Conservation (phyloP, 306 rosid species). For the Luffa acutangula region DNA sequence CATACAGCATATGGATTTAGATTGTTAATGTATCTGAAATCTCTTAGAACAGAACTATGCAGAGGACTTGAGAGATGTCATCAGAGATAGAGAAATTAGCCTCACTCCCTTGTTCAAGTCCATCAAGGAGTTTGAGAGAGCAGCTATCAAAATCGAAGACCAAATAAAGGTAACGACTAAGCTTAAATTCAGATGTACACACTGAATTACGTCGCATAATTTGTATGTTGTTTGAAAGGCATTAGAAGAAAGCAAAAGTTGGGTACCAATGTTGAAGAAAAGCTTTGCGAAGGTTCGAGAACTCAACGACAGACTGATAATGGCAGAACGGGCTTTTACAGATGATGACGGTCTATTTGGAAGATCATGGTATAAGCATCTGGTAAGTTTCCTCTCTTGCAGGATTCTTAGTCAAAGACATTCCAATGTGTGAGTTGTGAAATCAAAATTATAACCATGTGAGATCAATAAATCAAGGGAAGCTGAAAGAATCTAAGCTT, state of each 20-base stretch:
- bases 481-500: background rate
- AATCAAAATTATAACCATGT: background rate
- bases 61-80: constrained; percentile 27
- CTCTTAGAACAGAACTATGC: constrained; percentile 25
- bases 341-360: constrained; percentile 56
- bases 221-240: constrained; percentile 23
- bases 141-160: constrained; percentile 31
- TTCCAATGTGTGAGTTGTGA: background rate
- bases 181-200: background rate
- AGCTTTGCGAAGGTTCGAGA: constrained; percentile 39
- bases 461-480: background rate
- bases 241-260: constrained; percentile 29
- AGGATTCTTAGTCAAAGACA: background rate
- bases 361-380: constrained; percentile 64
- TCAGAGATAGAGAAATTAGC: constrained; percentile 29
- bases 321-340: constrained; percentile 68
- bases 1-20: background rate
- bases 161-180: constrained; percentile 37
- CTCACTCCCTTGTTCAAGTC: constrained; percentile 42
- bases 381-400: constrained; percentile 28
- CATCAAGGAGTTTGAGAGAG: constrained; percentile 44
- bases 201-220: background rate
- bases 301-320: constrained; percentile 56
- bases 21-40: background rate
- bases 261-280: constrained; percentile 32